Evolutionary conservation across 2,329 filamentous ascomycete species (phyloP).

Genomic region (Cordyceps militaris): DNA sequence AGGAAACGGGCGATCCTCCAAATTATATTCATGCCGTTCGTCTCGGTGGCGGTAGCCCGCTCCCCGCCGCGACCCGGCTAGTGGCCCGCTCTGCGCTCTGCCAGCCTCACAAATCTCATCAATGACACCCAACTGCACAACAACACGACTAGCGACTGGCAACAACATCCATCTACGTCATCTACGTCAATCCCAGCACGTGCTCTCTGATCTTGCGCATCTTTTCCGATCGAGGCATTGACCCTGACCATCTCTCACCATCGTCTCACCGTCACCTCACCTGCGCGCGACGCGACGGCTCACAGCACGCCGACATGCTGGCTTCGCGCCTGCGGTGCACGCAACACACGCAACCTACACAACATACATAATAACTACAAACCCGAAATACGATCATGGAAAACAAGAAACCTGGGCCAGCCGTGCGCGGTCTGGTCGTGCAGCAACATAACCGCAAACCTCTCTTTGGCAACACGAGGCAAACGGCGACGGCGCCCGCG

Average conservation of each 20-base stretch:
- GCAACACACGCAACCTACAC: not conserved
- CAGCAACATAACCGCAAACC: slow-evolving; percentile 5
- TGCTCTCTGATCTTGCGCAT: not conserved
- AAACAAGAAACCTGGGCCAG: not conserved
- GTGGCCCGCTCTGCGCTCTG: no score
- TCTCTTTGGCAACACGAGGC: not conserved
- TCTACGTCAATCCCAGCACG: not conserved
- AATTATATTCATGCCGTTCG: no score
- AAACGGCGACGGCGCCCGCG: slow-evolving; percentile 13
- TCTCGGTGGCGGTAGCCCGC: no score
- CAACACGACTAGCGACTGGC: not conserved
- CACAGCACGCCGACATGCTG: slow-evolving; percentile 2
- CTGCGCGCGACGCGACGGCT: not conserved
- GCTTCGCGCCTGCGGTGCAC: slow-evolving; percentile 1
- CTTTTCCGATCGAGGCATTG: not conserved
- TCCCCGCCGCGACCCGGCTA: no score
- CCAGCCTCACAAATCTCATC: no score
- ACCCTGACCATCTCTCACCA: not conserved
- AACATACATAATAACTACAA: not conserved
- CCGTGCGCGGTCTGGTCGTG: not conserved
- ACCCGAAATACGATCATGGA: not conserved
- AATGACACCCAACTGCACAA: not conserved
- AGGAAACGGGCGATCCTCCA: no score
- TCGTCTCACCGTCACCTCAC: not conserved
- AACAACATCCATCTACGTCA: not conserved